Evolutionary conservation across 768 basidiomycete species (phyloP), one percentile per base, ranked within the genome.

Genomic region (Mycena crocata): DNA sequence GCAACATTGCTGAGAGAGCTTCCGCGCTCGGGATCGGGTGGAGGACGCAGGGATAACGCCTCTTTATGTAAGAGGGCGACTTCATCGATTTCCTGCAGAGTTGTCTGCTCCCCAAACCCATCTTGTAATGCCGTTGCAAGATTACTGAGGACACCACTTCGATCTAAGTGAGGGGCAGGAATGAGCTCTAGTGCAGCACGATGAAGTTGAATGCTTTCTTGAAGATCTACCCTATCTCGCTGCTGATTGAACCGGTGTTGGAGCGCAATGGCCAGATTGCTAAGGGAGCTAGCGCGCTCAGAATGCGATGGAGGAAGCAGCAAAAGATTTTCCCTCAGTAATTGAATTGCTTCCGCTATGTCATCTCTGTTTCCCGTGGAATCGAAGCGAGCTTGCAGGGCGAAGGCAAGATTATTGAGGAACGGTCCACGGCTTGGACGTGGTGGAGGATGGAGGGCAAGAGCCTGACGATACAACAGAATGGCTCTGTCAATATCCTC

Each of bases 161-260:
- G 35, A 37, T 37, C 9, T 8, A 37, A 9, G 35, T 9, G 35
- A 15, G 8, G 35, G 8, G 35, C 35, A 37, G 35, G 35, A 9
- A 37, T 37, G 49, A 59, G 44, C 24, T 23, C 44, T 35, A 59
- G 45, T 5, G 44, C 45, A 37, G 45, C 24, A 21, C 56, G 56
- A 45, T 45, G 28, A 30, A 57, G 42, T 59, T 59, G 45, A 59
- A 59, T 48, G 14, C 24, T 46, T 46, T 59, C 46, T 35, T 48
- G 21, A 49, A 49, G 35, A 48, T 59, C 57, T 10, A 37, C 44
- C 17, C 23, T 48, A 37, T 59, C 17, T 14, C 40, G 31, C 57
- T 35, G 19, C 26, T 49, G 35, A 12, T 37, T 13, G 40, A 35
- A 59, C n/a, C 57, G 57, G 24, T 3, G 24, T 28, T 34, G 32